A percentile compares a stretch with the other conserved stretches of the same genome.
These are phyloP conservation scores for Taiwanofungus camphoratus DNA, from an alignment of 1,284 basidiomycete species.

Conservation along the genomic window DNA sequence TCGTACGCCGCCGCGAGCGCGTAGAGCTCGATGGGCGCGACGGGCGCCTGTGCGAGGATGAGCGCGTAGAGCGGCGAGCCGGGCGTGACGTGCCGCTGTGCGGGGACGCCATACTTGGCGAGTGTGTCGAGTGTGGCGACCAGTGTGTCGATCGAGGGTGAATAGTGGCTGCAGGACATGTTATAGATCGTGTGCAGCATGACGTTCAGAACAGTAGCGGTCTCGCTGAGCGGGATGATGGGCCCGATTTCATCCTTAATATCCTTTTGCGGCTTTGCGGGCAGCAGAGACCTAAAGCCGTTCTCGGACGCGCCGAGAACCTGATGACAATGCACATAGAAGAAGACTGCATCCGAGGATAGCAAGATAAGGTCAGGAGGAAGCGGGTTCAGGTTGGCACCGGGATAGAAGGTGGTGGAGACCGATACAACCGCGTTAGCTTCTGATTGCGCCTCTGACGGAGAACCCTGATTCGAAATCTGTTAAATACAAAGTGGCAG, in stretches of 20 bases:
- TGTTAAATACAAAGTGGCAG: slow-evolving; percentile 10
- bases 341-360: slow-evolving; percentile 71
- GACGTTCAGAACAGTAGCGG: slow-evolving; percentile 31
- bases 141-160: slow-evolving; percentile 28
- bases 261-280: slow-evolving; percentile 14
- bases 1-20: slow-evolving; percentile 29
- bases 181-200: slow-evolving; percentile 32
- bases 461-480: slow-evolving; percentile 28
- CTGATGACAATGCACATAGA: slow-evolving; percentile 35
- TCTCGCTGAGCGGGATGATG: slow-evolving; percentile 28
- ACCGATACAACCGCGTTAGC: slow-evolving; percentile 55
- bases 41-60: slow-evolving; percentile 30
- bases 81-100: slow-evolving; percentile 21
- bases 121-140: slow-evolving; percentile 28
- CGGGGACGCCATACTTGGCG: slow-evolving; percentile 27
- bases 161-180: slow-evolving; percentile 31
- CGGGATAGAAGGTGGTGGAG: slow-evolving; percentile 74
- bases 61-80: slow-evolving; percentile 26
- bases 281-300: slow-evolving; percentile 31
- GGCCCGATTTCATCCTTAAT: slow-evolving; percentile 23
- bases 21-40: slow-evolving; percentile 31
- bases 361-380: slow-evolving; percentile 59
- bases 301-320: slow-evolving; percentile 33
- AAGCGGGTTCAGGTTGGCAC: slow-evolving; percentile 47
- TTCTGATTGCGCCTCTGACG: slow-evolving; percentile 30